phyloP scores from a whole-genome alignment of 2,329 filamentous ascomycete species.

The Dactylellina haptotyla region DNA sequence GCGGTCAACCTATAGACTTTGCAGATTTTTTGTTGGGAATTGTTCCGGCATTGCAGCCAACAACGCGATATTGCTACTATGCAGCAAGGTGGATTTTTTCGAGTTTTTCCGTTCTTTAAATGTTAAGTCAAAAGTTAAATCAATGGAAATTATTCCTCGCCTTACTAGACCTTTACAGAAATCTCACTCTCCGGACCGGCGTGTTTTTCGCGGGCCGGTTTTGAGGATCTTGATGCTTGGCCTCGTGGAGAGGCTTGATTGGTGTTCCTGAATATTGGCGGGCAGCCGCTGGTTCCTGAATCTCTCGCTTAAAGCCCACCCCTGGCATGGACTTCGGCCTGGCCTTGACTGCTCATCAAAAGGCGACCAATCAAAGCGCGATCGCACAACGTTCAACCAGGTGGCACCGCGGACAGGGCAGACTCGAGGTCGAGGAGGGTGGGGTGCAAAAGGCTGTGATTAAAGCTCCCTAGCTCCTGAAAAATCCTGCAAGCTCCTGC shows the following conservation, averaged over 20 bases:
- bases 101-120: not conserved
- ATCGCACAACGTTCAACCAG: constrained; percentile 34
- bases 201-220: constrained; percentile 41
- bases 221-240: constrained; percentile 40
- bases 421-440: constrained; percentile 23
- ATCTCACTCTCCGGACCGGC: constrained; percentile 38
- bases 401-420: constrained; percentile 12
- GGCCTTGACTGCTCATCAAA: constrained; percentile 43
- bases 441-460: constrained; percentile 28
- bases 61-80: constrained; percentile 20
- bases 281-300: constrained; percentile 49
- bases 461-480: constrained; percentile 28
- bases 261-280: constrained; percentile 52
- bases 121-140: not conserved
- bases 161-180: constrained; percentile 19
- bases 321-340: constrained; percentile 46
- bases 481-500: constrained; percentile 48
- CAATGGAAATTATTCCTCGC: constrained; percentile 21
- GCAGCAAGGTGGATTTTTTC: constrained; percentile 23
- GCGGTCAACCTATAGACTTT: not conserved
- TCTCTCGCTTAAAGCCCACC: constrained; percentile 49
- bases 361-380: constrained; percentile 33
- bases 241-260: constrained; percentile 49
- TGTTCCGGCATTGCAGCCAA: no score
- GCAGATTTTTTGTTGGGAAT: not conserved